phyloP scores from a whole-genome alignment of 805 yeast genomes.

The Wickerhamiella sergipiensis region DNA sequence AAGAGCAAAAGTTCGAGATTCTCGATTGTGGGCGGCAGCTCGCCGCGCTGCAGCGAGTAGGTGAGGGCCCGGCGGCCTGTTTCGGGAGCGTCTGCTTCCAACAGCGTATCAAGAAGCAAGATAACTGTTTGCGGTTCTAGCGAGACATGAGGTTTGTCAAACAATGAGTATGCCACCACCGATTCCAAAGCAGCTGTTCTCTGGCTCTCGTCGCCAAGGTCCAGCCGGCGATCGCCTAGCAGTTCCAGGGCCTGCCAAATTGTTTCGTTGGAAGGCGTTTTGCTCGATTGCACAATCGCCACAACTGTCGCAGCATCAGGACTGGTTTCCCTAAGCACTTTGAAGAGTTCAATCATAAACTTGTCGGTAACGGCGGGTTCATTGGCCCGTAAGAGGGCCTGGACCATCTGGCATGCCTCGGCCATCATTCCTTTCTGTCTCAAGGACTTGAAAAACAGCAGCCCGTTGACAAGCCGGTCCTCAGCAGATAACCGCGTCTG shows the following conservation, averaged over 20 bases:
- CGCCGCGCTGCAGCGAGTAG: slow-evolving; percentile 4
- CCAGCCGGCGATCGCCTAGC: background rate
- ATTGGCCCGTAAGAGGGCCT: slow-evolving; percentile 10
- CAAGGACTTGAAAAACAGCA: slow-evolving; percentile 14
- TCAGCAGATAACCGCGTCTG: slow-evolving; percentile 4
- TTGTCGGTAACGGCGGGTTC: slow-evolving; percentile 4
- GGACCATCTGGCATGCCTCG: slow-evolving; percentile 15
- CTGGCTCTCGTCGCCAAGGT: background rate
- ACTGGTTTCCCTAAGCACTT: background rate
- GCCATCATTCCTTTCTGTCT: slow-evolving; percentile 8
- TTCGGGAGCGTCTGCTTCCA: slow-evolving; percentile 8
- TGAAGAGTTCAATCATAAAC: slow-evolving; percentile 5
- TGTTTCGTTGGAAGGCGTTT: background rate
- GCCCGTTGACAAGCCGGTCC: slow-evolving; percentile 14
- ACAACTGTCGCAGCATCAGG: slow-evolving; percentile 5
- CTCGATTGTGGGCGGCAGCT: slow-evolving; percentile 10
- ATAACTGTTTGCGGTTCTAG: slow-evolving; percentile 7
- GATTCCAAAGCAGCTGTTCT: background rate
- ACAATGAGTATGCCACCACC: slow-evolving; percentile 8
- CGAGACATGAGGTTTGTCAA: slow-evolving; percentile 10
- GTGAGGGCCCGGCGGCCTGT: slow-evolving; percentile 11
- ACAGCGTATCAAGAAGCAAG: slow-evolving; percentile 14
- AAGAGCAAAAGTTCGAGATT: slow-evolving; percentile 19
- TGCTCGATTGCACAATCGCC: slow-evolving; percentile 2
- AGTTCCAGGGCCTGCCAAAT: slow-evolving; percentile 1